Evolutionary conservation across 1,284 basidiomycete genomes (phyloP), one percentile per base, ranked within the genome.

Genomic region (Ceratobasidium sp.): DNA sequence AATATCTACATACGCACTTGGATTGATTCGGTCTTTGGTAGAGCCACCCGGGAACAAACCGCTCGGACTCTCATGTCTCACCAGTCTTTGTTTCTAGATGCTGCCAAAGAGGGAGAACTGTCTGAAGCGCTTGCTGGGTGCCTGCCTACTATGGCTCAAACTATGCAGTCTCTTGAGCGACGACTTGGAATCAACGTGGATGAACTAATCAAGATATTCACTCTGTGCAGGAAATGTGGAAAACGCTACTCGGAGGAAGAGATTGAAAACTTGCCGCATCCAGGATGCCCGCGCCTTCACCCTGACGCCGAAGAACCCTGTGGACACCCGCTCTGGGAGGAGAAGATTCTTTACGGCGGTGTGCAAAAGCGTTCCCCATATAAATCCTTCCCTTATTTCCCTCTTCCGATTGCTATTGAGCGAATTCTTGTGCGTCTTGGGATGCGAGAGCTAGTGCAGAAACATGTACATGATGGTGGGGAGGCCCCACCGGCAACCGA

Each of bases 1-100:
- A 53, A 67, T 36, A 54, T 54, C 19, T 67, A 54, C n/a, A 17
- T 67, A 2, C 33, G 51, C 14, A 67, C 64, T 19, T 66, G 51
- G 48, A 17, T 53, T n/a, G 48, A 53, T 27, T 24, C 48, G 11
- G 50, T 48, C 8, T 66, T 66, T 19, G 5, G 17, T n/a, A 48
- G 64, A 24, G 64, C 64, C 4, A 66, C 64, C 22, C 27, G 53
- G 6, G 14, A 53, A 17, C 22, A 17, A 1, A 41, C 53, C 22
- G 5, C 9, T 19, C 3, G 17, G 17, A 66, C 36, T 14, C 33
- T 66, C 1, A 8, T 19, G 15, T 51, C 64, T 8, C 64, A 66
- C 22, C 11, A 53, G 9, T 5, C 29, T 36, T n/a, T 3, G 27
- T 31, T 66, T 7, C 29, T 29, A n/a, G 64, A 27, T 19, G 15